Conservation (phyloP, 257 asterid genomes). For the Forsythia suspensa region DNA sequence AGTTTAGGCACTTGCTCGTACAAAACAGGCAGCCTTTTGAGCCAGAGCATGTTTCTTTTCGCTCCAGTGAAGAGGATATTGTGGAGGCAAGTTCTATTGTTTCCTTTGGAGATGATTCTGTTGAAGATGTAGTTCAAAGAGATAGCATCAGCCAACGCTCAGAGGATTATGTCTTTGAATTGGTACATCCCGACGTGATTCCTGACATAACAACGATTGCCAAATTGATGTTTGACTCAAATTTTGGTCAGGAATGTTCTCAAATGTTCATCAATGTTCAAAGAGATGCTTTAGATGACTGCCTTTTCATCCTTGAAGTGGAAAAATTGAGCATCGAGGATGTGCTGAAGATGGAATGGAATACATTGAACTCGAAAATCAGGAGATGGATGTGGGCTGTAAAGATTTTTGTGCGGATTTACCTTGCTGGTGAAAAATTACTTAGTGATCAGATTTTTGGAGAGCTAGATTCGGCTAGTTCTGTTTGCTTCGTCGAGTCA, state of each 20-base stretch:
- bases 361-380: conserved; percentile 63
- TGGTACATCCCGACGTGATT: conserved; percentile 64
- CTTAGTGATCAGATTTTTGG: conserved; percentile 81
- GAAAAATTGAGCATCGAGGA: conserved; percentile 87
- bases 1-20: conserved; percentile 75
- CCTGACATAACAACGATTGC: conserved; percentile 69
- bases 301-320: conserved; percentile 74
- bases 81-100: conserved; percentile 62
- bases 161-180: conserved; percentile 63
- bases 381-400: conserved; percentile 89
- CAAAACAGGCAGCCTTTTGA: conserved; percentile 82
- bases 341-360: conserved; percentile 90
- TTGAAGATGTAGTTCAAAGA: conserved; percentile 62
- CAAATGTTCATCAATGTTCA: conserved; percentile 68
- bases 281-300: conserved; percentile 87
- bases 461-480: conserved; percentile 53
- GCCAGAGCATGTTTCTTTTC: conserved; percentile 86
- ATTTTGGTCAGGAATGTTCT: conserved; percentile 79
- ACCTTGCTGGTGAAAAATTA: conserved; percentile 76
- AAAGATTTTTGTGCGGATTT: conserved; percentile 77
- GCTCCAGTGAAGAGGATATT: conserved; percentile 75
- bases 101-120: conserved; percentile 81
- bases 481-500: conserved; percentile 64
- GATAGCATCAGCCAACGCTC: conserved; percentile 70
- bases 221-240: conserved; percentile 68